A percentile compares a stretch with the other conserved stretches of the same genome.
Conservation (phyloP, 805 yeast genomes). For the Candida jianshihensis region DNA sequence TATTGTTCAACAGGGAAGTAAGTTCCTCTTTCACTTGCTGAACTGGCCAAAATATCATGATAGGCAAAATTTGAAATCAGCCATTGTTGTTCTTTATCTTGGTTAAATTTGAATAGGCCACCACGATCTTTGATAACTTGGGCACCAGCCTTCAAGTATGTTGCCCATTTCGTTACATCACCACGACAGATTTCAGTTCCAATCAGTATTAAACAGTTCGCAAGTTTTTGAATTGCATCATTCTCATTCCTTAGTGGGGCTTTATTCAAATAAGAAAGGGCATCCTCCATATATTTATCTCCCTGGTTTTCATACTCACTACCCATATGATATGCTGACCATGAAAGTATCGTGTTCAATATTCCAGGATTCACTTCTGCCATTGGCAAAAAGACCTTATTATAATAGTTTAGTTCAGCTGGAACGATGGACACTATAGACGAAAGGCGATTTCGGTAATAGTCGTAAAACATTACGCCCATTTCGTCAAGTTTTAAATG, state of each 20-base stretch:
- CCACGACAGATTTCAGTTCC: constrained; percentile 84
- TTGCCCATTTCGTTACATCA: constrained; percentile 71
- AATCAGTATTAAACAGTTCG: constrained; percentile 59
- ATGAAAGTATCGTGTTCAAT: constrained; percentile 46
- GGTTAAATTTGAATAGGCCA: constrained; percentile 46
- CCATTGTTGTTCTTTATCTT: constrained; percentile 58
- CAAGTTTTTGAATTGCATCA: constrained; percentile 37
- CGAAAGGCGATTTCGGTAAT: constrained; percentile 43
- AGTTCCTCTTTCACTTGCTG: constrained; percentile 52
- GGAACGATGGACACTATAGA: constrained; percentile 42
- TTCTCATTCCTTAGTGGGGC: constrained; percentile 23
- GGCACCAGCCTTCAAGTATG: constrained; percentile 59
- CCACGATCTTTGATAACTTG: constrained; percentile 54
- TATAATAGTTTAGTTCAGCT: constrained; percentile 42
- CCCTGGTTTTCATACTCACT: constrained; percentile 37
- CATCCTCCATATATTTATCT: constrained; percentile 37
- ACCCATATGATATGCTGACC: constrained; percentile 41
- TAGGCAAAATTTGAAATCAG: constrained; percentile 72
- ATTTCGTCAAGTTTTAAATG: constrained; percentile 31
- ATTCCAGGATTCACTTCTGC: constrained; percentile 44
- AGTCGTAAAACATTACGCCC: constrained; percentile 39
- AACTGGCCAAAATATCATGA: constrained; percentile 67
- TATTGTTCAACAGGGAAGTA: constrained; percentile 60
- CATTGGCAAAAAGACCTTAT: constrained; percentile 44
- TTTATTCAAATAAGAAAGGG: constrained; percentile 35